These are phyloP conservation scores for Trifolium pratense DNA, from an alignment of 306 rosid genomes.

Conservation along the genomic window DNA sequence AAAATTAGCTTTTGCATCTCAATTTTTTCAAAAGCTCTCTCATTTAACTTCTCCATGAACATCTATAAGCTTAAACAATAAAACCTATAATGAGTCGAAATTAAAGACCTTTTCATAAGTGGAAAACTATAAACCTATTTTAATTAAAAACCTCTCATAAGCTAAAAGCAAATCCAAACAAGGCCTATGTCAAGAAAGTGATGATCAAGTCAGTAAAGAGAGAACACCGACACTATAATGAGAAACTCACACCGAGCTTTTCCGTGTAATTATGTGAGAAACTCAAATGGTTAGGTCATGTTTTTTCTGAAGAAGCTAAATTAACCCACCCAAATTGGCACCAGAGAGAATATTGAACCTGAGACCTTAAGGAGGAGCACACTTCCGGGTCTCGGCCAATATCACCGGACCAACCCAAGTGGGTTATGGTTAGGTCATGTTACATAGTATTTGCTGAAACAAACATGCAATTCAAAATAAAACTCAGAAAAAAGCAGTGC, in stretches of 20 bases:
- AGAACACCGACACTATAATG: constrained; percentile 1
- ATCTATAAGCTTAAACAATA: background rate
- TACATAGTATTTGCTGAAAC: constrained; percentile 12
- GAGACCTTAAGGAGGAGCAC: too few relatives aligned
- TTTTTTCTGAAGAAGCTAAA: too few relatives aligned
- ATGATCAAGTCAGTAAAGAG: constrained; percentile 19
- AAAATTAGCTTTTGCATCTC: background rate
- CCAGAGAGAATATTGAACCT: too few relatives aligned
- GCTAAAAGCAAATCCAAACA: background rate
- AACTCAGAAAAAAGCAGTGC: constrained; percentile 42
- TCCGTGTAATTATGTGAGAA: background rate
- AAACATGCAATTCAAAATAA: constrained; percentile 22
- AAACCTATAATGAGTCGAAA: too few relatives aligned
- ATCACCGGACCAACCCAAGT: too few relatives aligned
- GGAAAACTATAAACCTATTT: background rate
- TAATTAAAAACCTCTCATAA: background rate
- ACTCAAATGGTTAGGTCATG: constrained; percentile 12
- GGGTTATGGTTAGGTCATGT: background rate
- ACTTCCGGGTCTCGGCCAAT: too few relatives aligned
- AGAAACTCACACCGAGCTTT: background rate
- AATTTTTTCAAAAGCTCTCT: background rate
- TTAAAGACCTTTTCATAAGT: background rate
- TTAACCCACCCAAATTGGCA: too few relatives aligned
- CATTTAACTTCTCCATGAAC: background rate
- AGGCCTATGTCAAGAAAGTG: background rate